Percentiles rank a stretch among this genome's conserved stretches.
Evolutionary conservation across 2,329 filamentous ascomycete genomes (phyloP).

Genomic region (Dactylonectria estremocensis): DNA sequence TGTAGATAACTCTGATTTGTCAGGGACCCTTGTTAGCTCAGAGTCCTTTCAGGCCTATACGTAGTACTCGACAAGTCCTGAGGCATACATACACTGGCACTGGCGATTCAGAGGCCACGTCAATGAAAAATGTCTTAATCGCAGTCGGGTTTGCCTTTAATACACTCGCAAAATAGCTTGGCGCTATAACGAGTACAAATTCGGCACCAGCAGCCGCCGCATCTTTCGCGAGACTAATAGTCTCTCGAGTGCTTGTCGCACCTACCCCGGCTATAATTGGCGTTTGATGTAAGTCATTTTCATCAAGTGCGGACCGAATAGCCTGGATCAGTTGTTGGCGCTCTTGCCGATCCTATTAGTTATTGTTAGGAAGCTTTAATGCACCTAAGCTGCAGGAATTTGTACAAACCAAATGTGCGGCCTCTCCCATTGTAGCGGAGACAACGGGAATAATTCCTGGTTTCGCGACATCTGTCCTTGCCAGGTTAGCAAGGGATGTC

Average conservation of each 20-base stretch:
- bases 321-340: slow-evolving; percentile 7
- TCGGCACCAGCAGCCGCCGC: slow-evolving; percentile 8
- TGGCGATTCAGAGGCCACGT: slow-evolving; percentile 9
- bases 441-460: slow-evolving; percentile 9
- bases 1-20: slow-evolving; percentile 3
- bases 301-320: slow-evolving; percentile 1
- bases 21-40: slow-evolving; percentile 2
- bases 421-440: slow-evolving; percentile 11
- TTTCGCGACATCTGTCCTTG: slow-evolving; percentile 4
- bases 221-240: slow-evolving; percentile 5
- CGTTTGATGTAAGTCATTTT: slow-evolving; percentile 1
- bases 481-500: neutral
- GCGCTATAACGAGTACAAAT: slow-evolving; percentile 8
- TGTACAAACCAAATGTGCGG: slow-evolving; percentile 14
- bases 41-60: neutral
- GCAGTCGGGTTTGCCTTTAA: slow-evolving; percentile 3
- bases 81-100: slow-evolving; percentile 6
- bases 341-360: slow-evolving; percentile 7
- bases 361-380: neutral
- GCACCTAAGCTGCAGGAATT: neutral
- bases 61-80: slow-evolving; percentile 1
- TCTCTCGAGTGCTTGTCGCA: slow-evolving; percentile 10
- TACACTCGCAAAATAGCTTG: slow-evolving; percentile 7
- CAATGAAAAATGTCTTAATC: slow-evolving; percentile 9
- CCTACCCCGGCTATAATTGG: slow-evolving; percentile 11